A percentile compares a stretch with the other conserved stretches of the same genome.
Conservation (phyloP, 73 alveolate species). For the Paramecium sexaurelia region DNA sequence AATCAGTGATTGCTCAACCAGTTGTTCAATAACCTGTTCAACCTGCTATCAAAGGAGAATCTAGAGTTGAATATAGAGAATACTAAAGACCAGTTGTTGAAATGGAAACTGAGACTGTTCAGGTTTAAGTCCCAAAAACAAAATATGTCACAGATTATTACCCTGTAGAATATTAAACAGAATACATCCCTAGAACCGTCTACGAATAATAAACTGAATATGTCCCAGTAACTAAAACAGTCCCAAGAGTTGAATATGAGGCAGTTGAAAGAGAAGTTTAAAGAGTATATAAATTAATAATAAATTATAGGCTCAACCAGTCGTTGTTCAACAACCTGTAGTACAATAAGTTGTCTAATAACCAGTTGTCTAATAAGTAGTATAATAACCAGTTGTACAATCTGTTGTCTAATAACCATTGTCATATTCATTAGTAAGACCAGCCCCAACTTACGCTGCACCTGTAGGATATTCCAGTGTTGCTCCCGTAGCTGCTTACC, state of each 20-base stretch:
- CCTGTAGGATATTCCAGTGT: neutral
- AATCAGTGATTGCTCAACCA: neutral
- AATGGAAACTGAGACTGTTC: slow-evolving; percentile 34
- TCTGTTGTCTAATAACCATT: neutral
- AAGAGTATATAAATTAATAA: neutral
- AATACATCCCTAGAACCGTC: slow-evolving; percentile 47
- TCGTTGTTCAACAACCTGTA: neutral
- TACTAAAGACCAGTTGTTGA: slow-evolving; percentile 41
- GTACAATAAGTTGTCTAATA: neutral
- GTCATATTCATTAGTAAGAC: slow-evolving; percentile 19
- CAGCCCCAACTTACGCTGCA: neutral
- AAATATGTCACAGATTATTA: slow-evolving; percentile 46
- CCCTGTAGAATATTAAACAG: slow-evolving; percentile 42
- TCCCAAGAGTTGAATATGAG: slow-evolving; percentile 38
- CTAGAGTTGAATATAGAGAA: slow-evolving; percentile 36
- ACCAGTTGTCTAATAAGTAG: neutral
- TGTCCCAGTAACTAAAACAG: slow-evolving; percentile 39
- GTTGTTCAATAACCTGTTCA: neutral
- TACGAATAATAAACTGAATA: slow-evolving; percentile 43
- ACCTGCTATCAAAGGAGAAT: slow-evolving; percentile 30
- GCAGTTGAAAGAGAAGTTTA: slow-evolving; percentile 38
- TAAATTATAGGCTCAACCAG: neutral
- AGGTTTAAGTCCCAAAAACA: slow-evolving; percentile 21
- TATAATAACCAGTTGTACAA: neutral
- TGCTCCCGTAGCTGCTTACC: neutral